Conservation (phyloP, 2,329 filamentous ascomycete species). For the Clarireedia monteithiana region DNA sequence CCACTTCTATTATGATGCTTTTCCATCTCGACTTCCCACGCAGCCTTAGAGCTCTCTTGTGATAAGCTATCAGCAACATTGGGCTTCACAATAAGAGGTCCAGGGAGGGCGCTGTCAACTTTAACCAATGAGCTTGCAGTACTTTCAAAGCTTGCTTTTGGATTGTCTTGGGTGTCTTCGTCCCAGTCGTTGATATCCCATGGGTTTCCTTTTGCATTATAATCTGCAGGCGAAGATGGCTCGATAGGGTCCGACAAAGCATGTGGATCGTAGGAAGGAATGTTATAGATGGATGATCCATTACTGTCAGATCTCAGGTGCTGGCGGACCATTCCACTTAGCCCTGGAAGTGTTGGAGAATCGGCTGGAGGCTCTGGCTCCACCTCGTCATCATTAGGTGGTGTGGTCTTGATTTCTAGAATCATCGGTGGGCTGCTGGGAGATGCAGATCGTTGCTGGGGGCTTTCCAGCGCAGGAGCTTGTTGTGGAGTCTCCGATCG, state of each 20-base stretch:
- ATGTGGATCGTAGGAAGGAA: conserved; percentile 34
- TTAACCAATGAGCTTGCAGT: conserved; percentile 4
- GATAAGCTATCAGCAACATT: conserved; percentile 10
- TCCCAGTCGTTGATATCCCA: conserved; percentile 35
- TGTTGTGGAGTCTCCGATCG: conserved; percentile 21
- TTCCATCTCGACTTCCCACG: conserved; percentile 26
- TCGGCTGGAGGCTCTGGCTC: conserved; percentile 36
- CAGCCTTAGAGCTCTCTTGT: conserved; percentile 12
- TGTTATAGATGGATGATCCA: conserved; percentile 69
- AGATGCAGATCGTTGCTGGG: neutral
- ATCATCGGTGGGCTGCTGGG: neutral
- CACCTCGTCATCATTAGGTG: neutral
- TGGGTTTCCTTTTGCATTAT: conserved; percentile 35
- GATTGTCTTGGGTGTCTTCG: conserved; percentile 12
- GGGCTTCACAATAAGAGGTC: conserved; percentile 13
- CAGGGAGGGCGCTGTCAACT: conserved; percentile 11
- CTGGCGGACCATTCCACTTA: conserved; percentile 75
- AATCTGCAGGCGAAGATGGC: conserved; percentile 22
- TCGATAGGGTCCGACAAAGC: conserved; percentile 32
- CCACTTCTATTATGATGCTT: conserved; percentile 37
- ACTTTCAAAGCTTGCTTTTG: conserved; percentile 13
- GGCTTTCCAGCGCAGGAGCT: neutral
- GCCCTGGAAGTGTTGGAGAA: conserved; percentile 69
- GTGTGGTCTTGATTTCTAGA: conserved; percentile 5
- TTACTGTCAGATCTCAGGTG: conserved; percentile 79